These are phyloP conservation scores for Fusarium sp. DNA, from an alignment of 2,329 filamentous ascomycete genomes.

Conservation along the genomic window DNA sequence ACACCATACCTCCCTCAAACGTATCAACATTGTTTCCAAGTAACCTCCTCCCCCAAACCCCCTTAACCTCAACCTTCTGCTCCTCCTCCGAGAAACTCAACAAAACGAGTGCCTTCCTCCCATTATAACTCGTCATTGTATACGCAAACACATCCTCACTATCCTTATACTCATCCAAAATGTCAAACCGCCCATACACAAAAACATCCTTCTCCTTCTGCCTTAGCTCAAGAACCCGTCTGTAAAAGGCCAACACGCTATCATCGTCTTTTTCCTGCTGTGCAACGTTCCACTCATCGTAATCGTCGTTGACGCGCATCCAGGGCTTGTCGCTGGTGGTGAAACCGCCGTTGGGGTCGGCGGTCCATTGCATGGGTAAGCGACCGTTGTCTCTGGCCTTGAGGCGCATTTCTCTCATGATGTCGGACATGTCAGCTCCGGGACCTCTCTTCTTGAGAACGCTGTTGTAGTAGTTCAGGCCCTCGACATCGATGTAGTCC, in stretches of 20 bases:
- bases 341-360: conserved; percentile 56
- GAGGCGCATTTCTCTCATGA: conserved; percentile 52
- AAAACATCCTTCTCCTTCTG: conserved; percentile 31
- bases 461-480: conserved; percentile 49
- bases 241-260: conserved; percentile 35
- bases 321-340: conserved; percentile 34
- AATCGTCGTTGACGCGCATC: conserved; percentile 43
- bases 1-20: background rate
- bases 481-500: conserved; percentile 55
- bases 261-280: conserved; percentile 4
- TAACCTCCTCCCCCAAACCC: background rate
- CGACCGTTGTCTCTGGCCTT: conserved; percentile 43
- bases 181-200: conserved; percentile 25
- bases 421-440: conserved; percentile 43
- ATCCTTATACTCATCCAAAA: background rate
- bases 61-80: background rate
- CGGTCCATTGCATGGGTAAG: conserved; percentile 58
- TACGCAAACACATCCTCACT: conserved; percentile 35
- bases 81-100: conserved; percentile 26
- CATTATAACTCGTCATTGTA: conserved; percentile 31
- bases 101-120: conserved; percentile 27
- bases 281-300: conserved; percentile 25
- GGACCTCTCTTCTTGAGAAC: conserved; percentile 26
- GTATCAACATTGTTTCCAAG: background rate
- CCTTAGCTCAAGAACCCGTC: conserved; percentile 20